Conservation (phyloP, 2,329 filamentous ascomycete species). For the Xylaria arbuscula region DNA sequence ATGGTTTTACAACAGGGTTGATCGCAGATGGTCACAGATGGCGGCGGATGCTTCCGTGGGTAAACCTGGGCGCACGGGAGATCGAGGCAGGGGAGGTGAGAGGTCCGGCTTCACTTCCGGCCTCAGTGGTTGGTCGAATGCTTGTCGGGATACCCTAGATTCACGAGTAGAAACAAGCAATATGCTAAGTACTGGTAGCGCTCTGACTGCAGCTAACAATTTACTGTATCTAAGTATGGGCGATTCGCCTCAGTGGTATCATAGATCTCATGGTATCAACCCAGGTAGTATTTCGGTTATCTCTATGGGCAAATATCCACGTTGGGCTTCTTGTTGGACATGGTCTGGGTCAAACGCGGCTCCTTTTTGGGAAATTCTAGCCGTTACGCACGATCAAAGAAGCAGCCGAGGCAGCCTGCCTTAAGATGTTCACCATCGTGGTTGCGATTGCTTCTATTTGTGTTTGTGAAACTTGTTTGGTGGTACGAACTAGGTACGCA, state of each 20-base stretch:
- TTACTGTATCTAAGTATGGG: neutral
- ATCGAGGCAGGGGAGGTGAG: constrained; percentile 19
- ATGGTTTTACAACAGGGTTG: constrained; percentile 25
- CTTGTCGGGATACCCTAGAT: neutral
- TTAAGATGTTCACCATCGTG: neutral
- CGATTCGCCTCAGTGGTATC: neutral
- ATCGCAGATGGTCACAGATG: constrained; percentile 33
- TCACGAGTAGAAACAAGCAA: neutral
- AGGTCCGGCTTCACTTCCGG: constrained; percentile 17
- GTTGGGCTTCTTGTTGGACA: constrained; percentile 3
- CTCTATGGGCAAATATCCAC: constrained; percentile 10
- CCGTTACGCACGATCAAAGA: constrained; percentile 11
- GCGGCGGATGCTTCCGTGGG: constrained; percentile 29
- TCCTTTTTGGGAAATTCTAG: neutral
- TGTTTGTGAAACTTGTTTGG: constrained; percentile 11
- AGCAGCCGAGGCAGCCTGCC: neutral
- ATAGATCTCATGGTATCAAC: neutral
- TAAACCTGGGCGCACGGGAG: constrained; percentile 19
- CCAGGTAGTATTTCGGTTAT: neutral
- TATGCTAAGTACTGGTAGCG: neutral
- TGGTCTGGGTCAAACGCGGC: constrained; percentile 9
- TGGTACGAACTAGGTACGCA: constrained; percentile 1
- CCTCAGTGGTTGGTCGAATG: neutral
- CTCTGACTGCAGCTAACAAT: no score
- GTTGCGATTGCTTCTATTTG: neutral